Conservation (phyloP, 2,329 filamentous ascomycete genomes). For the Cladobotryum mycophilum region DNA sequence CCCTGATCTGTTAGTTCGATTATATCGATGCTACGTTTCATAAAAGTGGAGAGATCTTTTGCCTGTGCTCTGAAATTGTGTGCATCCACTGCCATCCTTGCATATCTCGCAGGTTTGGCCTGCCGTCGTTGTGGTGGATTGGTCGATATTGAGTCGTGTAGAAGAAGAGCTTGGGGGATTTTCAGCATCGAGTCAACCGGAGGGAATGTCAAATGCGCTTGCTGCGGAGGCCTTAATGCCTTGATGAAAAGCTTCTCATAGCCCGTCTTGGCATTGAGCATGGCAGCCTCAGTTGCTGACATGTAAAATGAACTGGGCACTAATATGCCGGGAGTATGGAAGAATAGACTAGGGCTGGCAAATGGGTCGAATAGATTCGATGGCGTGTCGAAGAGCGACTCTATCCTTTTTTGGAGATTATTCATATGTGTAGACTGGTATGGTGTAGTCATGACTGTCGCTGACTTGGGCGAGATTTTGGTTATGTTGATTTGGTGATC, state of each 20-base stretch:
- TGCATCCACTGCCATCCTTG: not conserved
- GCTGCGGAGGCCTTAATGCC: conserved; percentile 28
- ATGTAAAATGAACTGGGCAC: conserved; percentile 40
- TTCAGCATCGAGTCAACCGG: conserved; percentile 40
- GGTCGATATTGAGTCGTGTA: conserved; percentile 35
- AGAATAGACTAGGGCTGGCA: conserved; percentile 52
- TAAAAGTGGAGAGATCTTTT: conserved; percentile 38
- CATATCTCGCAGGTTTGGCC: not conserved
- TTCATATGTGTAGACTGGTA: conserved; percentile 31
- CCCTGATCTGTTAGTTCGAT: conserved; percentile 38
- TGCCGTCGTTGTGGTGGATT: not conserved
- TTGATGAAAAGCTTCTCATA: conserved; percentile 9
- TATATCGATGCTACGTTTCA: conserved; percentile 43
- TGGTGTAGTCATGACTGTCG: conserved; percentile 10
- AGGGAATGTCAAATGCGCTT: conserved; percentile 42
- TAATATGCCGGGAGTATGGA: conserved; percentile 45
- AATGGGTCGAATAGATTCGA: conserved; percentile 53
- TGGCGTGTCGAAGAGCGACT: conserved; percentile 43
- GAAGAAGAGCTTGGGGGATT: conserved; percentile 43
- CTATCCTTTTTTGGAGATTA: conserved; percentile 29
- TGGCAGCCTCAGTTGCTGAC: conserved; percentile 23
- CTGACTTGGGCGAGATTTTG: conserved; percentile 7
- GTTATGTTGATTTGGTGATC: conserved; percentile 40
- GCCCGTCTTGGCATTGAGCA: conserved; percentile 20
- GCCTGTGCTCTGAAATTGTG: conserved; percentile 45